Evolutionary conservation across 306 rosid genomes (phyloP), one percentile per base, ranked within the genome.

Genomic region (Cucumis cinereus): DNA sequence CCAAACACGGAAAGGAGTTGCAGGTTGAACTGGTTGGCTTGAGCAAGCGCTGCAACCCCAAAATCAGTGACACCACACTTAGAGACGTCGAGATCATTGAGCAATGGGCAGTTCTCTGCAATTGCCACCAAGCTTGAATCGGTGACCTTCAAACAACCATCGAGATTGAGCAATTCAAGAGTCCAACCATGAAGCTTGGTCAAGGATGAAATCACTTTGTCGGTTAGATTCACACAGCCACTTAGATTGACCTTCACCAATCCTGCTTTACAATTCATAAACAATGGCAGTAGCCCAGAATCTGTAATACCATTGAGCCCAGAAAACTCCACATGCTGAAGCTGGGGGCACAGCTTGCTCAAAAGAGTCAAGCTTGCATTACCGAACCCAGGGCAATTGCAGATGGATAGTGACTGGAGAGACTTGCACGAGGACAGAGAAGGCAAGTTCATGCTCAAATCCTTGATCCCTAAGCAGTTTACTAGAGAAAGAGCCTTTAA

Each of bases 341-440:
- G 88, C 77, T 41, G 84, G 79, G 97, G 91, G 75, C 98, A 95
- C n/a, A 90, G 77, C 79, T 83, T 84, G 68, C 96, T 95, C 82
- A 95, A 72, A 64, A 80, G 59, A 35, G 89, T 84, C 82, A 95
- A 69, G 77, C 88, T 79, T 47, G 78, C 84, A 66, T 88, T 52
- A 47, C 98, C 97, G 86, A 95, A 85, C 61, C 96, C 99, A 55
- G 98, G 96, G 80, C 99, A 95, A 81, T 86, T 81, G 53, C 79
- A 69, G 64, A 95, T 81, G 81, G 93, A 75, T 82, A 95, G 40
- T 5, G 93, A 87, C 73, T 30, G 68, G 73, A 95, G 78, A 10
- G 93, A 90, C 76, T 83, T 70, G 52, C 89, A 82, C 17, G 86
- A 88, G 73, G 85, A 55, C n/a, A 75, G 38, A 6, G 54, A 82